Conservation (phyloP, 2,329 filamentous ascomycete species). For the Huntiella omanensis region DNA sequence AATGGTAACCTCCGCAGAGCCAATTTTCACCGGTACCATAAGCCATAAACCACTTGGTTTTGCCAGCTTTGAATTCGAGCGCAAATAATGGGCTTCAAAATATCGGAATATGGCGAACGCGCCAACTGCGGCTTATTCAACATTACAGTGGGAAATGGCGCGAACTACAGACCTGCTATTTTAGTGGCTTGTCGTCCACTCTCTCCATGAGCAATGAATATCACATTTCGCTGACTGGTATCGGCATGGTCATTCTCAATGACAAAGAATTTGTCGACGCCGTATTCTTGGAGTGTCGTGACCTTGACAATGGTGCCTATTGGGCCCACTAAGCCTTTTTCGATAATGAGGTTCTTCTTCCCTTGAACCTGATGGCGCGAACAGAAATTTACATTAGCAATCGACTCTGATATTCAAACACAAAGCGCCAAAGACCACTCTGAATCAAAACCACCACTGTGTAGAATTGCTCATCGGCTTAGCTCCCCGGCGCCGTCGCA, state of each 20-base stretch:
- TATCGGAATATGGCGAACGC: too few species aligned
- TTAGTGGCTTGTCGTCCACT: conserved; percentile 65
- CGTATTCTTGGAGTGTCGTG: conserved; percentile 87
- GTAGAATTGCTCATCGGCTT: background rate
- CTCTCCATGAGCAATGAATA: conserved; percentile 85
- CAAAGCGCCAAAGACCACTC: too few species aligned
- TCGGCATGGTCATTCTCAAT: conserved; percentile 92
- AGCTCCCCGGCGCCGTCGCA: too few species aligned
- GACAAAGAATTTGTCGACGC: conserved; percentile 93
- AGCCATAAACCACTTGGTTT: background rate
- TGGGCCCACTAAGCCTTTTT: conserved; percentile 74
- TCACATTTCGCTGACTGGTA: conserved; percentile 80
- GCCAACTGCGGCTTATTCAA: too few species aligned
- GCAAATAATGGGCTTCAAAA: background rate
- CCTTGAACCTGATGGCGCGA: conserved; percentile 58
- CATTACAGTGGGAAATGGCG: background rate
- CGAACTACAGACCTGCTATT: conserved; percentile 58
- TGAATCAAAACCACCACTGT: too few species aligned
- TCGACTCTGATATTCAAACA: background rate
- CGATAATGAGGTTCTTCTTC: conserved; percentile 95
- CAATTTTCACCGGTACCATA: background rate
- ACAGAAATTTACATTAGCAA: background rate
- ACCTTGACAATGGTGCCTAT: conserved; percentile 88
- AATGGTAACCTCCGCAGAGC: conserved; percentile 1
- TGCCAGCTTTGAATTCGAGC: background rate